These are phyloP conservation scores for Trametes coccinea DNA, from an alignment of 768 basidiomycete species.

Conservation along the genomic window DNA sequence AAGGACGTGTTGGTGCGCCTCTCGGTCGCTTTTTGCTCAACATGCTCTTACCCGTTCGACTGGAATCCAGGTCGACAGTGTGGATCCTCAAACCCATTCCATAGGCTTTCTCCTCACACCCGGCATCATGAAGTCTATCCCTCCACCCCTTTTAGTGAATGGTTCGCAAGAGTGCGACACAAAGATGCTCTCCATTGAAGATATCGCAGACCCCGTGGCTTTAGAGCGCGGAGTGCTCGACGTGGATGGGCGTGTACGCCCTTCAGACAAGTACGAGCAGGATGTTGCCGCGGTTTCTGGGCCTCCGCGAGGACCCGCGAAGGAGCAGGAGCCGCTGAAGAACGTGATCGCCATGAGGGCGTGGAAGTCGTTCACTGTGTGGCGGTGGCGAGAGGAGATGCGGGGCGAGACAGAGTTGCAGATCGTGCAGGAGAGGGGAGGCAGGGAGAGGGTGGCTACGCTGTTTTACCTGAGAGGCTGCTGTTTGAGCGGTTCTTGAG, in stretches of 20 bases:
- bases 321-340: background rate
- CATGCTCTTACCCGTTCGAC: background rate
- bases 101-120: conserved; percentile 47
- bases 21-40: background rate
- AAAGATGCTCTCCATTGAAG: conserved; percentile 22
- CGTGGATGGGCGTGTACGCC: conserved; percentile 49
- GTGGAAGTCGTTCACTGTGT: conserved; percentile 59
- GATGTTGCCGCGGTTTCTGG: conserved; percentile 34
- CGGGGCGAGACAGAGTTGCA: conserved; percentile 16
- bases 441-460: conserved; percentile 48
- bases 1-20: conserved; percentile 52
- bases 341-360: conserved; percentile 38
- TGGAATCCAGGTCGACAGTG: conserved; percentile 42
- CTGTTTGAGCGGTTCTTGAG: conserved; percentile 3
- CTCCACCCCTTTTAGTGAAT: conserved; percentile 33
- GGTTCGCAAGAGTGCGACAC: conserved; percentile 19
- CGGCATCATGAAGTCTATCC: conserved; percentile 39
- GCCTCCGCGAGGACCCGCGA: background rate
- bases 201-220: conserved; percentile 38
- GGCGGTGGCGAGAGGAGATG: conserved; percentile 47
- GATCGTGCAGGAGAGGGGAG: conserved; percentile 36
- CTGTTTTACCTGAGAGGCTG: conserved; percentile 47
- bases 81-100: conserved; percentile 42
- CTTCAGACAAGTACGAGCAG: conserved; percentile 21
- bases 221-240: conserved; percentile 56